These are phyloP conservation scores for Nematocida sp. DNA, from an alignment of 371 early-diverging fungal genomes.

Conservation along the genomic window DNA sequence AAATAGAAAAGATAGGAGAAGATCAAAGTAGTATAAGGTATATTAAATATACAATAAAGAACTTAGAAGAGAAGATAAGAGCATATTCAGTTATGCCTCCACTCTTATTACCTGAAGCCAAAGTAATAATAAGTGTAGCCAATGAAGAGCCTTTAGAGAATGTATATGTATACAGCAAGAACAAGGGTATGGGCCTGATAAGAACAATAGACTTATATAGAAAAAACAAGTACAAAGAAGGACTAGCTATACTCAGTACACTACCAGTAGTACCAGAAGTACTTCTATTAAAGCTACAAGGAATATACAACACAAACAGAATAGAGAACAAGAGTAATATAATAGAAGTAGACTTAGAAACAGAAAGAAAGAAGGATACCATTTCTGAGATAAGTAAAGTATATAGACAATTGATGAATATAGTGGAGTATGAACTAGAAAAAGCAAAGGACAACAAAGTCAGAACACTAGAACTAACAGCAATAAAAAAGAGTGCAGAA, in stretches of 20 bases:
- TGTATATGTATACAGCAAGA: conserved; percentile 25
- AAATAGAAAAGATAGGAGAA: no score
- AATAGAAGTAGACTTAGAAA: neutral
- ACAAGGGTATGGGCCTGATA: neutral
- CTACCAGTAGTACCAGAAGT: neutral
- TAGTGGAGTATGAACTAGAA: neutral
- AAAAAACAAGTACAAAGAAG: conserved; percentile 32
- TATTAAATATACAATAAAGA: no score
- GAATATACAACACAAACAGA: no score
- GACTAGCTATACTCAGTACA: neutral
- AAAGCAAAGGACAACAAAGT: neutral
- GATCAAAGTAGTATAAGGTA: no score
- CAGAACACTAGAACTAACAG: neutral
- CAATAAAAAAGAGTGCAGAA: conserved; percentile 1
- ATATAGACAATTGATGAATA: neutral
- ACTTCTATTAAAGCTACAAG: conserved; percentile 2
- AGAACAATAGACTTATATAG: conserved; percentile 13
- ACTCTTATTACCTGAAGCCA: neutral
- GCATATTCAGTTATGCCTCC: conserved; percentile 14
- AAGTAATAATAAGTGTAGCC: neutral
- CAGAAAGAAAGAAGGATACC: neutral
- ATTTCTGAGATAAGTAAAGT: neutral
- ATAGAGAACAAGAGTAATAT: no score
- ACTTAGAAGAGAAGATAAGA: no score
- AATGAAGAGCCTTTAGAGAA: no score